Percentiles rank a stretch among this genome's conserved stretches.
These are phyloP conservation scores for Dactylellina drechsleri DNA, from an alignment of 2,329 filamentous ascomycete species.

Conservation along the genomic window DNA sequence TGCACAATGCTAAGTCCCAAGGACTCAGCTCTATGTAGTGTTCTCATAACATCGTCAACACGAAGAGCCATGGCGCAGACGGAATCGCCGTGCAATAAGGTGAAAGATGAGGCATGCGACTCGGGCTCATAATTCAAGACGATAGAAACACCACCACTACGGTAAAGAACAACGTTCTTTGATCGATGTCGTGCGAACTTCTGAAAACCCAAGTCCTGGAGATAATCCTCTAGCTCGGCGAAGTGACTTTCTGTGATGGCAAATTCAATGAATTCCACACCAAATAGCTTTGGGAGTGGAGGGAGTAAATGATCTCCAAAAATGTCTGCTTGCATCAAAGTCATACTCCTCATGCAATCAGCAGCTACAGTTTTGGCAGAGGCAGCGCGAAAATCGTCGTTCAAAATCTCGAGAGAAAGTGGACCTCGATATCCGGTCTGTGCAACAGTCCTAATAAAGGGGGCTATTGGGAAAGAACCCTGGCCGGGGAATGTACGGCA, in stretches of 20 bases:
- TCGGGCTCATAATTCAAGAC: constrained; percentile 55
- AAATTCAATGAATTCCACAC: constrained; percentile 56
- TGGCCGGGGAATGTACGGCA: constrained; percentile 55
- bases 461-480: constrained; percentile 55
- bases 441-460: constrained; percentile 53
- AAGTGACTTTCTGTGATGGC: constrained; percentile 55
- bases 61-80: constrained; percentile 54
- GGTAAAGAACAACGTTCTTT: constrained; percentile 55
- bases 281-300: constrained; percentile 49
- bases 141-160: constrained; percentile 52
- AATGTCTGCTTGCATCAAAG: constrained; percentile 52
- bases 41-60: constrained; percentile 52
- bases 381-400: constrained; percentile 56
- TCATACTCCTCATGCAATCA: constrained; percentile 55
- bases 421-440: constrained; percentile 55
- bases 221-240: constrained; percentile 48
- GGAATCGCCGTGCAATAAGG: constrained; percentile 53
- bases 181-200: constrained; percentile 53
- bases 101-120: constrained; percentile 55
- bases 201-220: constrained; percentile 54
- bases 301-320: constrained; percentile 55
- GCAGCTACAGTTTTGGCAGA: constrained; percentile 53
- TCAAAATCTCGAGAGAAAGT: constrained; percentile 55
- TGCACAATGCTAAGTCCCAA: constrained; percentile 54
- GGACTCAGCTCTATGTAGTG: constrained; percentile 45